These are phyloP conservation scores for baker's yeast (Saccharomyces cerevisiae) DNA, from an alignment of 805 yeast species.

Conservation along the genomic window DNA sequence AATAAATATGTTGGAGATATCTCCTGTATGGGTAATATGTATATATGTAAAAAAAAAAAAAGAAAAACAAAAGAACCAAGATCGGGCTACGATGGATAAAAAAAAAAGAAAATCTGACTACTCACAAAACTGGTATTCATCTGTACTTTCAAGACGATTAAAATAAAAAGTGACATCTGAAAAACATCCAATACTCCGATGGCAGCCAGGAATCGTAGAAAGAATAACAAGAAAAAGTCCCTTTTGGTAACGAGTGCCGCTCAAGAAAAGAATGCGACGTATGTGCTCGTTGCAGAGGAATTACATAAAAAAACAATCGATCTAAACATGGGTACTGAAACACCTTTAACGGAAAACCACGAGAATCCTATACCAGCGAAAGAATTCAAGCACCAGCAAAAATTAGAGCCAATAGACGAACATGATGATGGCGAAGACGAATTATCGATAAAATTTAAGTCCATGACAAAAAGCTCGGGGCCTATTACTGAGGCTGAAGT, in stretches of 20 bases:
- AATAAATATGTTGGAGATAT: background rate
- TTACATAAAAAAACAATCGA: background rate
- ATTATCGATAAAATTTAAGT: background rate
- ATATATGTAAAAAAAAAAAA: background rate
- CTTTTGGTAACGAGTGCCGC: background rate
- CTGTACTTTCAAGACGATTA: background rate
- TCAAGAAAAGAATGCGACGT: background rate
- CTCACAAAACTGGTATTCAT: background rate
- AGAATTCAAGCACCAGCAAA: background rate
- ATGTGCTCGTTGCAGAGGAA: background rate
- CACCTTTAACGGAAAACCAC: background rate
- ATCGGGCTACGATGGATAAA: background rate
- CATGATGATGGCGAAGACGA: background rate
- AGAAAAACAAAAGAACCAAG: background rate
- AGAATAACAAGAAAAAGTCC: background rate
- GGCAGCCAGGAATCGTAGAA: background rate
- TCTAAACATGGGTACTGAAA: background rate
- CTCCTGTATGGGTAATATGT: background rate
- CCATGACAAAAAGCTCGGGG: background rate
- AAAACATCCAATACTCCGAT: background rate
- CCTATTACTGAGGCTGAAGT: background rate
- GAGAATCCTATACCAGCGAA: background rate
- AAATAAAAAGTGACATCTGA: background rate
- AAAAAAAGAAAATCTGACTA: background rate
- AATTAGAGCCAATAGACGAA: background rate